Base-by-base conservation (phyloP, 2,329 filamentous ascomycete genomes). In the Pseudopyricularia cyperi region DNA sequence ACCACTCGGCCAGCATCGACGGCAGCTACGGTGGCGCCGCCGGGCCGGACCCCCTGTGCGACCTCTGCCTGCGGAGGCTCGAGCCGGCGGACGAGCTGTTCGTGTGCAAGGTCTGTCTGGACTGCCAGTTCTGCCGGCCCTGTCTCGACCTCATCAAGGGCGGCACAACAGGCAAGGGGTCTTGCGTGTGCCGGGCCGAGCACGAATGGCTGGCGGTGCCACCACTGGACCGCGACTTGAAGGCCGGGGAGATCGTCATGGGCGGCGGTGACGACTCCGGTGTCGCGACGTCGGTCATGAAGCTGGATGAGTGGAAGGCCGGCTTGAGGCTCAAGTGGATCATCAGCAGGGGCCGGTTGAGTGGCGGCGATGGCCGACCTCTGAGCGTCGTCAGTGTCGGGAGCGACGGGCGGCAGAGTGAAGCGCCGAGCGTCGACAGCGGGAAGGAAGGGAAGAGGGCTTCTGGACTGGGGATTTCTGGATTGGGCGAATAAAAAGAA, bases 301-400 rank as follows among this genome's bases (percentile, higher is more conserved):
- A 26, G 37, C 17, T 51, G 17, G 50, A 51, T 4, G 37, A 51
- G 50, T 51, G 50, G 50, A 51, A 51, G 39, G 50, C 50, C 28
- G 37, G 30, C 3, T 7, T 51, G 37, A 46, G 50, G 39, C 50
- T 51, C 11, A 46, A 34, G 19, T 46, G 50, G 50, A 35, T 46
- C 7, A n/a, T 49, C 30, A 14, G 17, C 17, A 24, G 47, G 47
- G 39, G 39, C 1, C 39, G 39, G 7, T 7, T 14, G 19, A 44
- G 39, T 19, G 39, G 39, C 22, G 39, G 19, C 39, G 24, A 44
- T 12, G 24, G 39, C 15, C 17, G 39, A 11, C 19, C 39, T 5
- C 11, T 44, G 39, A 44, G 39, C 12, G 39, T 14, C 7, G 22
- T 24, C 22, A 44, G 39, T 19, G 39, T 19, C 24, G 39, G 22